These are phyloP conservation scores for Myxozyma sirexii DNA, from an alignment of 805 yeast genomes.

Conservation along the genomic window DNA sequence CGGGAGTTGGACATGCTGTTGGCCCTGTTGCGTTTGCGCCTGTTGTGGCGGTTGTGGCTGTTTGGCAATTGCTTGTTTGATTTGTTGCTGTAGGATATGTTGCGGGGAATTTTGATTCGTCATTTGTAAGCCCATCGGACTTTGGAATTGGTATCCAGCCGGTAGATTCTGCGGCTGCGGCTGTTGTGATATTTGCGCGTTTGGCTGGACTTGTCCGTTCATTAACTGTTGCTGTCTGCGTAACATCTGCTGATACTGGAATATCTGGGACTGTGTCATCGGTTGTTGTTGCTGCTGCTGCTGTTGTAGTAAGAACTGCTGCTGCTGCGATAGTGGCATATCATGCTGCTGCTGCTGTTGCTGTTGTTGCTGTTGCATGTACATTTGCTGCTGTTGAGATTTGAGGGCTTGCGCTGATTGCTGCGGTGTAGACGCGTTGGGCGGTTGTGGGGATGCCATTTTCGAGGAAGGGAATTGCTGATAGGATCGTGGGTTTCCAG, in stretches of 20 bases:
- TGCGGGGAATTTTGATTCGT: constrained; percentile 22
- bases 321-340: constrained; percentile 16
- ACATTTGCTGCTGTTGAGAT: constrained; percentile 13
- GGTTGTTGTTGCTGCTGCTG: constrained; percentile 16
- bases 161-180: not conserved
- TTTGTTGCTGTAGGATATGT: constrained; percentile 25
- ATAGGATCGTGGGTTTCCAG: too few relatives aligned
- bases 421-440: constrained; percentile 11
- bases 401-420: not conserved
- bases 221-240: constrained; percentile 22
- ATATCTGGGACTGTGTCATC: constrained; percentile 5
- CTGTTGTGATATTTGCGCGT: not conserved
- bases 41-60: constrained; percentile 20
- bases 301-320: constrained; percentile 4
- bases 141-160: constrained; percentile 18
- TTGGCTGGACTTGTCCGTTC: constrained; percentile 8
- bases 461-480: too few relatives aligned
- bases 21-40: not conserved
- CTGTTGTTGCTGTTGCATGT: constrained; percentile 2
- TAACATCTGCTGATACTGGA: constrained; percentile 13
- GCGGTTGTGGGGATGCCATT: constrained; percentile 24
- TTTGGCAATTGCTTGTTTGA: constrained; percentile 19
- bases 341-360: constrained; percentile 21
- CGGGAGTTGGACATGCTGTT: constrained; percentile 13
- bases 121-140: constrained; percentile 8